Conservation (phyloP, 2,329 filamentous ascomycete species). For the Talaromyces albobiverticillius region DNA sequence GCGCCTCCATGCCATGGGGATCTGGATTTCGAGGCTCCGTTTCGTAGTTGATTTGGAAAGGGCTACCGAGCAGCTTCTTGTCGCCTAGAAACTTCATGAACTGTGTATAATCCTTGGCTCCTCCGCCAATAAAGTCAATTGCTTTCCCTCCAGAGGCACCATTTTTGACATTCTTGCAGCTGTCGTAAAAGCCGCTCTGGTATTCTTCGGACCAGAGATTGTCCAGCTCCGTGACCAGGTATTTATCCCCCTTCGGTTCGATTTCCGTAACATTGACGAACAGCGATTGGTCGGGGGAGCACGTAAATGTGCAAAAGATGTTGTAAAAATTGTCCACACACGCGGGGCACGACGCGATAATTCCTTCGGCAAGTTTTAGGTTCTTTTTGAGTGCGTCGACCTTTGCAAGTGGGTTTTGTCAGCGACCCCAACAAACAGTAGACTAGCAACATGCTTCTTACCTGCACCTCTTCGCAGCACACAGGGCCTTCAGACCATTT, state of each 20-base stretch:
- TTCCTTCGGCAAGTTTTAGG: constrained; percentile 78
- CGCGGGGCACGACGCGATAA: constrained; percentile 90
- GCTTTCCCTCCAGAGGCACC: constrained; percentile 89
- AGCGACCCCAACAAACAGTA: constrained; percentile 9
- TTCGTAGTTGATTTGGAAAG: constrained; percentile 93
- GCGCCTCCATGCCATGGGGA: constrained; percentile 68
- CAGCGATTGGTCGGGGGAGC: constrained; percentile 91
- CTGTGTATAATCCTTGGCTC: constrained; percentile 82
- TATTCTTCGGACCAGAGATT: constrained; percentile 83
- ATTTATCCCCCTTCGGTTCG: constrained; percentile 54
- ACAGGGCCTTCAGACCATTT: constrained; percentile 82
- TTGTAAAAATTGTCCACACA: constrained; percentile 99
- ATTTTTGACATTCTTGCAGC: constrained; percentile 98
- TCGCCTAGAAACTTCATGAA: constrained; percentile 91
- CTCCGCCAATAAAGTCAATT: constrained; percentile 94
- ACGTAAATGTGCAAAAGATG: constrained; percentile 96
- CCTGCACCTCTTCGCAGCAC: constrained; percentile 81
- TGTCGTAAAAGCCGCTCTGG: constrained; percentile 85
- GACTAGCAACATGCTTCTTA: constrained; percentile 19
- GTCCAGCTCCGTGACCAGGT: constrained; percentile 82
- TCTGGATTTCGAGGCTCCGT: constrained; percentile 58
- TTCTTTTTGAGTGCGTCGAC: constrained; percentile 78
- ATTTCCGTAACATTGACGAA: constrained; percentile 90
- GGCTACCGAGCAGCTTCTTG: constrained; percentile 84
- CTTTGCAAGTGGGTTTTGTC: constrained; percentile 41